A percentile compares a stretch with the other conserved stretches of the same genome.
Conservation (phyloP, 257 asterid species). For the Rubia yunnanensis region DNA sequence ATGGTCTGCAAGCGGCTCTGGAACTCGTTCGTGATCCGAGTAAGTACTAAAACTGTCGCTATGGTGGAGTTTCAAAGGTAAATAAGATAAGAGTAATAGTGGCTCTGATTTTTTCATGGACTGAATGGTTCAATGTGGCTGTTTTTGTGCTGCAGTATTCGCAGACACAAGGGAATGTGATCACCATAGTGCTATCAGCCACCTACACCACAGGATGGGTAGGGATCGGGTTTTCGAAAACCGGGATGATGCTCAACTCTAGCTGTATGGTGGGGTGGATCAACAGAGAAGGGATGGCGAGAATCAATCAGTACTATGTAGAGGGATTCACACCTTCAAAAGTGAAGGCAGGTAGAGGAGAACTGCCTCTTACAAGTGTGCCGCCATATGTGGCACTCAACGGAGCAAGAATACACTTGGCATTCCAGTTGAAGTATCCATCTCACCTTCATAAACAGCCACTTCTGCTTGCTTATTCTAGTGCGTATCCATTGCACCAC, state of each 20-base stretch:
- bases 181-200: conserved; percentile 69
- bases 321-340: conserved; percentile 61
- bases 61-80: too few relatives aligned
- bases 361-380: conserved; percentile 57
- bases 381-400: conserved; percentile 64
- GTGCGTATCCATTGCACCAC: conserved; percentile 68
- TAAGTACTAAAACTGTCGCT: conserved; percentile 19
- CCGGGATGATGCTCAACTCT: conserved; percentile 78
- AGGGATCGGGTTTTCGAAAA: conserved; percentile 80
- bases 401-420: conserved; percentile 61
- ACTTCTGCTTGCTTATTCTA: conserved; percentile 60
- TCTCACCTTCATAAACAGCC: conserved; percentile 51
- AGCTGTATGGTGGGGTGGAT: conserved; percentile 96
- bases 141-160: conserved; percentile 50
- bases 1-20: conserved; percentile 83
- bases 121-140: too few relatives aligned
- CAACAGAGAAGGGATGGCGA: conserved; percentile 53
- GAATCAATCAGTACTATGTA: conserved; percentile 55
- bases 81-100: too few relatives aligned
- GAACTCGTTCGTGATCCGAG: conserved; percentile 75
- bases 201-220: conserved; percentile 83
- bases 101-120: too few relatives aligned
- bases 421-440: conserved; percentile 70
- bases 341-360: conserved; percentile 60
- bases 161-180: conserved; percentile 42